Percentiles rank a stretch among this genome's conserved stretches.
These are phyloP conservation scores for Wickerhamiella lipophila DNA, from an alignment of 805 yeast genomes.

Conservation along the genomic window DNA sequence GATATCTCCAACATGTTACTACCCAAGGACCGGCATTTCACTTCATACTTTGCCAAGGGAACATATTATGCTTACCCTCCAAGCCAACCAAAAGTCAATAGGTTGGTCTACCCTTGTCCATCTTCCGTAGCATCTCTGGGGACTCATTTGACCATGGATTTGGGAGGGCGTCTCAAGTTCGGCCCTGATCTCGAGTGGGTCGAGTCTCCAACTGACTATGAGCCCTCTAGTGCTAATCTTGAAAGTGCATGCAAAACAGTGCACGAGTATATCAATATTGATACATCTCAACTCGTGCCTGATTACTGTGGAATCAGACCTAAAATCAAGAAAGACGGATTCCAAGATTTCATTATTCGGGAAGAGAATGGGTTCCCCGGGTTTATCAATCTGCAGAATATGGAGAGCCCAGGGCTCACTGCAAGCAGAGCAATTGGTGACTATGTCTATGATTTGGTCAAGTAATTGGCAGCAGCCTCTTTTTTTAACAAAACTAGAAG, in stretches of 20 bases:
- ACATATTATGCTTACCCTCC: slow-evolving; percentile 54
- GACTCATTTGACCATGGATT: slow-evolving; percentile 71
- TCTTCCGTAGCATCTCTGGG: slow-evolving; percentile 68
- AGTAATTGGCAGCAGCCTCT: neutral
- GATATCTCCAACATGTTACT: slow-evolving; percentile 55
- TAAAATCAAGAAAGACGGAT: slow-evolving; percentile 38
- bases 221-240: slow-evolving; percentile 32
- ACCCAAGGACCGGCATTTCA: slow-evolving; percentile 46
- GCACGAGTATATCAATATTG: slow-evolving; percentile 51
- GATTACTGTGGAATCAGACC: slow-evolving; percentile 80
- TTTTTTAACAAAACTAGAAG: neutral
- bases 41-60: slow-evolving; percentile 68
- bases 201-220: slow-evolving; percentile 26
- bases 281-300: slow-evolving; percentile 41
- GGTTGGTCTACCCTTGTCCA: slow-evolving; percentile 69
- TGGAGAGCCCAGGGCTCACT: slow-evolving; percentile 87
- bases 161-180: slow-evolving; percentile 66
- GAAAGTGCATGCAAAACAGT: slow-evolving; percentile 42
- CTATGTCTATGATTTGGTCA: slow-evolving; percentile 6
- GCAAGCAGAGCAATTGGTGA: slow-evolving; percentile 72
- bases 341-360: slow-evolving; percentile 62
- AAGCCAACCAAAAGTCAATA: slow-evolving; percentile 37
- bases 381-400: slow-evolving; percentile 66
- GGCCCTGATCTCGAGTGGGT: slow-evolving; percentile 90
- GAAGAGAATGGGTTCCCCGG: slow-evolving; percentile 65